Conservation (phyloP, 768 basidiomycete species). For the Leccinum imitatum region DNA sequence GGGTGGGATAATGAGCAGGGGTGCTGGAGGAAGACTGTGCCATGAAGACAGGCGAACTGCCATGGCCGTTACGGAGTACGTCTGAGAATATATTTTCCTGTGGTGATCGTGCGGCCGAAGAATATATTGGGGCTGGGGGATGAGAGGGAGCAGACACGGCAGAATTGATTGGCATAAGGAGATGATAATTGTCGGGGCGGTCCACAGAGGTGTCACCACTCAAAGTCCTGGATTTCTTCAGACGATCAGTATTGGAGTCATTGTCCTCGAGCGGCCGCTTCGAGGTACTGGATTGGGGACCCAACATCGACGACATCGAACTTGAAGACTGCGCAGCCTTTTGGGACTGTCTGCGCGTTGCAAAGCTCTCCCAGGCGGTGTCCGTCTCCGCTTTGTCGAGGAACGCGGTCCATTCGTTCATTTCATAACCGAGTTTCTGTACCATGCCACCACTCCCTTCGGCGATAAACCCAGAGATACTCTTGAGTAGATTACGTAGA, state of each 20-base stretch:
- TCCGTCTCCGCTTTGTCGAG: slow-evolving; percentile 89
- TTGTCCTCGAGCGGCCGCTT: slow-evolving; percentile 35
- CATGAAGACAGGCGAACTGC: slow-evolving; percentile 62
- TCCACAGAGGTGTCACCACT: slow-evolving; percentile 45
- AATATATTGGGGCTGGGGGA: slow-evolving; percentile 41
- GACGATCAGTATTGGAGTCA: slow-evolving; percentile 22
- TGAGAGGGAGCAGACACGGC: slow-evolving; percentile 35
- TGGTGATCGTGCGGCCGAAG: slow-evolving; percentile 40
- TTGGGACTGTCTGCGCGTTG: slow-evolving; percentile 54
- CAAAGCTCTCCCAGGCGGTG: slow-evolving; percentile 89
- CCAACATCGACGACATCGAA: slow-evolving; percentile 33
- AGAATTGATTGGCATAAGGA: slow-evolving; percentile 55
- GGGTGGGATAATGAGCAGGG: slow-evolving; percentile 43
- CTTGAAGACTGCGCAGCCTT: slow-evolving; percentile 32
- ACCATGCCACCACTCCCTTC: slow-evolving; percentile 81
- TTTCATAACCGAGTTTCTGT: slow-evolving; percentile 76
- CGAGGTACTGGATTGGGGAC: slow-evolving; percentile 18
- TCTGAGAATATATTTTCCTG: slow-evolving; percentile 61
- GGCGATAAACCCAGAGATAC: slow-evolving; percentile 77
- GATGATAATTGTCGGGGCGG: slow-evolving; percentile 45
- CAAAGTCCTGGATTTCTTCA: slow-evolving; percentile 52
- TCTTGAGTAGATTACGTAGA: slow-evolving; percentile 75
- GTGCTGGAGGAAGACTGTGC: slow-evolving; percentile 42
- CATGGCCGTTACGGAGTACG: slow-evolving; percentile 51
- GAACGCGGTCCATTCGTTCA: slow-evolving; percentile 75